Evolutionary conservation across 2,329 filamentous ascomycete genomes (phyloP), one percentile per base, ranked within the genome.

Genomic region (Alternaria sp.): DNA sequence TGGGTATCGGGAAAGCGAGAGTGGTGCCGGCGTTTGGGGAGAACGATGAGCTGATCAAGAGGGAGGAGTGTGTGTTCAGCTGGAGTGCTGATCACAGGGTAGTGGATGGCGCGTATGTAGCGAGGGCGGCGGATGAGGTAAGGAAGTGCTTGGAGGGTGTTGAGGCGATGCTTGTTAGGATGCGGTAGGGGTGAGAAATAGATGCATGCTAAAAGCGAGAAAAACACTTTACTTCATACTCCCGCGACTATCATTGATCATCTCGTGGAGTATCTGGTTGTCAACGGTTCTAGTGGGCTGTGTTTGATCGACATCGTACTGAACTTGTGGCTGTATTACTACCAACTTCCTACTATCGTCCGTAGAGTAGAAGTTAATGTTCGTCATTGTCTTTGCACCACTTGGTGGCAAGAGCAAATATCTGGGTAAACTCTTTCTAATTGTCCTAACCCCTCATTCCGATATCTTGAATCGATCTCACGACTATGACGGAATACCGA

Each of bases 61-160:
- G 89, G 79, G 90, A 96, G 74, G 87, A 96, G 65, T 90, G 91
- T 77, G 93, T 96, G 76, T 93, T 98, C 72, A 98, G 94, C 81
- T 98, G 95, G 95, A 95, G 92, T 79, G 95, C 95, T 6, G 94
- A 98, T 80, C 96, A 99, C 81, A 86, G 96, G 19, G 92, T 98
- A 57, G 89, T 98, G 50, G 96, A 99, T 81, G 96, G 96, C 2
- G 95, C 95, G 50, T 97, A 94, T 63, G 93, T 97, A 87, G 96
- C 96, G 19, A 87, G 94, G 69, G 95, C 95, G 78, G 93, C 93
- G 12, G 93, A 94, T 73, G 86, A 91, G 66, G 91, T 98, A 21
- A 89, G 89, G 71, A 84, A 85, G 55, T 88, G 92, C 70, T 87
- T 98, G 43, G 94, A 98, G 82, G 89, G 92, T 74, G 93, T 95